Base-by-base conservation (phyloP, 352 stramenopile species). In the Phytophthora cactorum region DNA sequence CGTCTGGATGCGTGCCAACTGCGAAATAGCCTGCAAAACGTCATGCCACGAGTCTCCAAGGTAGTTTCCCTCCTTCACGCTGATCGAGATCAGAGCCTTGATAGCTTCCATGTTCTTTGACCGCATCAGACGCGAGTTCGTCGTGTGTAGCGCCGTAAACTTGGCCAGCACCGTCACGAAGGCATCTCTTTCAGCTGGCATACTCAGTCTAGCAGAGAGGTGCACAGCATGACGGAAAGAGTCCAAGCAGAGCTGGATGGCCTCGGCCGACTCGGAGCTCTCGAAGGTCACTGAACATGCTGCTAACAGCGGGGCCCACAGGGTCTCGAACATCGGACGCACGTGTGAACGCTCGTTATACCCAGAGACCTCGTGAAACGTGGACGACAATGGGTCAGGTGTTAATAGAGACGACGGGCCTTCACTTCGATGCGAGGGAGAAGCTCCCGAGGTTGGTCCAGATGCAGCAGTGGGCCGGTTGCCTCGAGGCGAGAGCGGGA, bases 51-150 rank as follows among this genome's bases (percentile, higher is more conserved):
- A 97, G 63, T 99, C 97, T 25, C 92, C 93, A 11, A 99, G 81
- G 68, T 98, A 98, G 74, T 99, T 97, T 41, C 97, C 97, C 71
- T 99, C 97, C 64, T 98, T 96, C 9, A 99, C 87, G 8, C 96
- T 98, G 72, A 99, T 98, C 10, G 87, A 97, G 17, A 99, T 90
- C 3, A 99, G 79, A 45, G 97, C 96, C 59, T 97, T 93, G 72
- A 99, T 98, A 39, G 96, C 97, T 52, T 98, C 95, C 59, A 99
- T 97, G 78, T 99, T 98, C 81, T 99, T 99, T 14, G 86, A 84
- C 17, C 97, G 95, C 87, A 99, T 96, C 57, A 98, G 82, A 31
- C 89, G 81, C 5, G 96, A 97, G 10, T 96, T 90, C 1, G 94
- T 97, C 9, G 80, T 91, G 56, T 98, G 93, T 1, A 99, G 79